Evolutionary conservation across 345 rosid genomes (phyloP).

Genomic region (Melaleuca quinquenervia): DNA sequence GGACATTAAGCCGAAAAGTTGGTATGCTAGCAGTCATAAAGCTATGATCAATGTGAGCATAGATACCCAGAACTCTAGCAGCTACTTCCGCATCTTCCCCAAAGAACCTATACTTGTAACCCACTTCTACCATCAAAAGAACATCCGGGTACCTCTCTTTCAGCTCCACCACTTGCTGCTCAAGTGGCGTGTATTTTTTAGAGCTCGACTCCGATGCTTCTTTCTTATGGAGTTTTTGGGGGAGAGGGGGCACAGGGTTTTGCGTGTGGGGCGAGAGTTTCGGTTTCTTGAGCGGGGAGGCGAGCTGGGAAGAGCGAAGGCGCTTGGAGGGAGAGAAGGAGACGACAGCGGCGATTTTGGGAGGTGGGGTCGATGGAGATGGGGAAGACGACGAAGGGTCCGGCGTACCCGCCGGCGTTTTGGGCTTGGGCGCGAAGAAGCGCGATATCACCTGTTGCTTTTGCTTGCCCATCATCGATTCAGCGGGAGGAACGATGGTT

Average conservation of each 20-base stretch:
- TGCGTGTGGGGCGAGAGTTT: constrained; percentile 48
- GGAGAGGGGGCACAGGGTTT: constrained; percentile 16
- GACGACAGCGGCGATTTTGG: constrained; percentile 55
- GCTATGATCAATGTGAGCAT: constrained; percentile 67
- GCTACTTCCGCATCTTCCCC: constrained; percentile 85
- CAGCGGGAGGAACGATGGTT: not conserved
- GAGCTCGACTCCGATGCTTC: not conserved
- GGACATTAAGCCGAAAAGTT: constrained; percentile 75
- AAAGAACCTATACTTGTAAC: constrained; percentile 85
- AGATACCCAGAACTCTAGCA: constrained; percentile 64
- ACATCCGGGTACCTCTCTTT: constrained; percentile 62
- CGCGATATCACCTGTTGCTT: constrained; percentile 82
- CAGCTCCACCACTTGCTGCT: constrained; percentile 69
- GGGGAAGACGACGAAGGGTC: constrained; percentile 4
- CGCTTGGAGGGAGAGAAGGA: constrained; percentile 70
- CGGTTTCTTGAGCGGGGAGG: constrained; percentile 29
- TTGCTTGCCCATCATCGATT: constrained; percentile 46
- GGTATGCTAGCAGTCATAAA: constrained; percentile 90
- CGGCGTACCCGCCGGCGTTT: constrained; percentile 4
- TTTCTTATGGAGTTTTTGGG: not conserved
- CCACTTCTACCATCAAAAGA: constrained; percentile 86
- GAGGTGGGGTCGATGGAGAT: constrained; percentile 14
- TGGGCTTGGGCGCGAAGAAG: constrained; percentile 77
- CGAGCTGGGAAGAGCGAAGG: constrained; percentile 44
- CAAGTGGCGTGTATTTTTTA: constrained; percentile 70